Percentiles rank a stretch among this genome's conserved stretches.
Evolutionary conservation across 78 protist species (phyloP).

Genomic region (Protostelium mycophagum): DNA sequence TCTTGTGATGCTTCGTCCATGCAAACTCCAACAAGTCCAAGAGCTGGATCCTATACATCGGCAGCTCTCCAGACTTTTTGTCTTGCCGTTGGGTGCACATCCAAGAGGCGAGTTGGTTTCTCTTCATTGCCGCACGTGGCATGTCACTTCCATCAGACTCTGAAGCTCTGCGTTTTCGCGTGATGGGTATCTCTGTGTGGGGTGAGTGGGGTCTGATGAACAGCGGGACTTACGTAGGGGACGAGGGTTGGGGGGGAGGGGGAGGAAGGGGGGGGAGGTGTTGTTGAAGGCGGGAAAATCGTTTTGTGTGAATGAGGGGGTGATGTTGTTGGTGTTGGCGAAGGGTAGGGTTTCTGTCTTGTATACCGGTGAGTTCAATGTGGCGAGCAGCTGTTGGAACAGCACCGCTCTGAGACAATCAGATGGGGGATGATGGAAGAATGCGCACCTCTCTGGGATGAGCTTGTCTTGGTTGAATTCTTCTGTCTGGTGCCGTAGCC

Average conservation of each 20-base stretch:
- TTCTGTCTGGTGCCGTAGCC: background rate
- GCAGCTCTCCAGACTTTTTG: background rate
- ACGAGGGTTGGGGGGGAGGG: background rate
- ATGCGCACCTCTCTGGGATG: background rate
- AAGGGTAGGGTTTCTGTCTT: background rate
- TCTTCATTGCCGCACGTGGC: background rate
- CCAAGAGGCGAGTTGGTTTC: background rate
- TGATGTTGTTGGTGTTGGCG: background rate
- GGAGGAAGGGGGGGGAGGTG: background rate
- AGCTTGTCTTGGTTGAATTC: background rate
- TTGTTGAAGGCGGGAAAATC: background rate
- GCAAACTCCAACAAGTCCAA: background rate
- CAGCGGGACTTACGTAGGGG: background rate
- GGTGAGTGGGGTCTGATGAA: no score
- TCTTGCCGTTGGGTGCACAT: background rate
- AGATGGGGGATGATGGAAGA: background rate
- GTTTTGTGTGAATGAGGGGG: background rate
- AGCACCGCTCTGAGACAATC: background rate
- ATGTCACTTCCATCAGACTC: background rate
- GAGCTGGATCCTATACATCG: background rate
- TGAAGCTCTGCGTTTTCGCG: background rate
- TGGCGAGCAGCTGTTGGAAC: background rate
- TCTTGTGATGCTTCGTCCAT: background rate
- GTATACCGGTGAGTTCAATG: background rate
- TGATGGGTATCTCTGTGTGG: background rate